phyloP scores from a whole-genome alignment of 1,284 basidiomycete genomes.

The Pseudozyma sp. region DNA sequence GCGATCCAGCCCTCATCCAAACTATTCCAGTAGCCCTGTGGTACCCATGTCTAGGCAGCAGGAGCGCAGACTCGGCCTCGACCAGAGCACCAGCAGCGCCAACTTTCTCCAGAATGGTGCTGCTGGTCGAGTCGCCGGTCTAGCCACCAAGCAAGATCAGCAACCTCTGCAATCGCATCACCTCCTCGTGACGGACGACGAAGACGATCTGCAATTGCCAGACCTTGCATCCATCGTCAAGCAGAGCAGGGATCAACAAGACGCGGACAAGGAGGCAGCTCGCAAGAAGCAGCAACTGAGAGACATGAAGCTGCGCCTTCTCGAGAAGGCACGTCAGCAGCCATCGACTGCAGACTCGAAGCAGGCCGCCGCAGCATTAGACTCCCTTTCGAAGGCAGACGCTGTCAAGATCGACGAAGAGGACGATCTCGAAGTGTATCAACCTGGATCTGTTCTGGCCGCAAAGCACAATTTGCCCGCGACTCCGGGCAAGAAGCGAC shows the following conservation, averaged over 20 bases:
- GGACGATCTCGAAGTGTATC: constrained; percentile 26
- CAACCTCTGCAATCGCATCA: constrained; percentile 1
- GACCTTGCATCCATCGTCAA: constrained; percentile 39
- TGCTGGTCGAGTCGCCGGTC: constrained; percentile 18
- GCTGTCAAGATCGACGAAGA: constrained; percentile 2
- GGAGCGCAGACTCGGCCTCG: constrained; percentile 27
- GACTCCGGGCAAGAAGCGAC: constrained; percentile 36
- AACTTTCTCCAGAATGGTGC: constrained; percentile 9
- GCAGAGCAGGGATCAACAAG: constrained; percentile 23
- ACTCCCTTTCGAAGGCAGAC: background rate
- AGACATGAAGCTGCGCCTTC: constrained; percentile 34
- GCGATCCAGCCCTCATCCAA: constrained; percentile 30
- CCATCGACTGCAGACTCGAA: background rate
- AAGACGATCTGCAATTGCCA: constrained; percentile 32
- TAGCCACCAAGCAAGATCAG: constrained; percentile 30
- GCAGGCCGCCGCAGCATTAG: background rate
- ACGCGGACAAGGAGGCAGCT: constrained; percentile 18
- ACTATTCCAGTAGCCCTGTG: constrained; percentile 36
- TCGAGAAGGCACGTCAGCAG: constrained; percentile 28
- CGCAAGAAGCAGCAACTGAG: constrained; percentile 18
- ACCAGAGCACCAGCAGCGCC: constrained; percentile 24
- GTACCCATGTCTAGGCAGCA: constrained; percentile 35
- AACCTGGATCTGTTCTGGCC: constrained; percentile 26
- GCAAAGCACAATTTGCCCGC: constrained; percentile 35
- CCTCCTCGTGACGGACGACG: constrained; percentile 9